Evolutionary conservation across 805 yeast species (phyloP), one percentile per base, ranked within the genome.

Genomic region (Cyberlindnera saturnus): DNA sequence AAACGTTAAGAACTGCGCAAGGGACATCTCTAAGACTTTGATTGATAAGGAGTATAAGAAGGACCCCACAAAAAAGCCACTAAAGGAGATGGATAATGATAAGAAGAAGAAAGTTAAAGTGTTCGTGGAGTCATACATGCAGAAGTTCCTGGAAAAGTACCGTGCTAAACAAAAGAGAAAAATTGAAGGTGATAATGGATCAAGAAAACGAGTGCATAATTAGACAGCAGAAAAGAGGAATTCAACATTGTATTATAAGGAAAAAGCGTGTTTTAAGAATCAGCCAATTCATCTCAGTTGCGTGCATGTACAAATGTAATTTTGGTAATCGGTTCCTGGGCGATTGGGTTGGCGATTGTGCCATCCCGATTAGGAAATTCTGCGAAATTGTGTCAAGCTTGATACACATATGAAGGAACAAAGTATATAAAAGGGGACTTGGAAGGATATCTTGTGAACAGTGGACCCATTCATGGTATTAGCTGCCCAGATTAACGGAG

Each of bases 1-100:
- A 5, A 72, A 78, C 43, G 57, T 87, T 40, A 91, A 90, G 63
- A 73, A 73, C 32, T 83, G 89, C 63, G 86, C 96, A 3, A 75
- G 79, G 47, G 96, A 89, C 39, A 78, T 91, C 44, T 88, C 82
- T 5, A 75, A 79, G 49, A 64, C 69, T 0, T 66, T 93, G 36
- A 77, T 81, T 0, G 71, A 73, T 5, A 93, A 91, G 60, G 97
- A 63, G 32, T 81, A 63, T 45, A 84, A 72, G 39, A 79, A 61
- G 19, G 75, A 59, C 28, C 81, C 67, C 15, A 84, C 73, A n/a
- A 77, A 49, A 36, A 79, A 70, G 13, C 88, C 77, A 34, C 72
- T 88, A 60, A 47, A 61, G 26, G 47, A 61, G 28, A 68, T 86
- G 34, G 75, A 75, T 18, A 70, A 70, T n/a, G 83, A 78, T 18